Evolutionary conservation across 148 eudicot species (phyloP).

Genomic region (Oxyria digyna): DNA sequence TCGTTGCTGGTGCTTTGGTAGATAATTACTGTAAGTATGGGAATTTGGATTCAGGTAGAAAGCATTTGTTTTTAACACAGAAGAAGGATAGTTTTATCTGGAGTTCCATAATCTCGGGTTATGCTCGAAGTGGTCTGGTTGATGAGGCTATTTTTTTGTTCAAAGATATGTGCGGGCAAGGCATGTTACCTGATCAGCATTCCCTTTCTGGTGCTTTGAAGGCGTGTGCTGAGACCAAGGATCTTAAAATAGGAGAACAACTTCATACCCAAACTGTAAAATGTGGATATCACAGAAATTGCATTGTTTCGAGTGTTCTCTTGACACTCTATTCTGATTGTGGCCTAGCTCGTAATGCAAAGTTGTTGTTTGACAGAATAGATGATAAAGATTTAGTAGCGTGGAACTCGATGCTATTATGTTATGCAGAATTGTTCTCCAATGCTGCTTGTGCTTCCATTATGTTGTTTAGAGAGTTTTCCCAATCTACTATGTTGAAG

Average conservation of each 20-base stretch:
- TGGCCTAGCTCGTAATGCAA: constrained; percentile 2
- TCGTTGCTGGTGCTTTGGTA: constrained; percentile 11
- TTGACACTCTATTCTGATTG: constrained; percentile 9
- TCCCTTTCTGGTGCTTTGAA: constrained; percentile 10
- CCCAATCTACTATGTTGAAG: constrained; percentile 6
- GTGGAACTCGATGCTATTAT: constrained; percentile 12
- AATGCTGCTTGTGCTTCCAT: constrained; percentile 6
- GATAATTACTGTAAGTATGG: constrained; percentile 14
- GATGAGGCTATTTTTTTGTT: constrained; percentile 10
- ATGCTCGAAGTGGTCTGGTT: constrained; percentile 10
- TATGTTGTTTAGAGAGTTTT: constrained; percentile 3
- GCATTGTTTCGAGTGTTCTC: constrained; percentile 15
- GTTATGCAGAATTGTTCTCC: constrained; percentile 8
- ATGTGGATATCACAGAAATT: constrained; percentile 12
- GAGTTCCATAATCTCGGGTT: constrained; percentile 17
- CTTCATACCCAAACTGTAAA: constrained; percentile 12
- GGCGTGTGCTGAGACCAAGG: constrained; percentile 8
- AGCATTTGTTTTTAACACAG: constrained; percentile 6
- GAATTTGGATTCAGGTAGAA: not conserved
- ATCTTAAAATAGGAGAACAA: constrained; percentile 9
- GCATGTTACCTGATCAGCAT: constrained; percentile 10
- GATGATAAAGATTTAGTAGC: constrained; percentile 12
- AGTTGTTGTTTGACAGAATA: constrained; percentile 13
- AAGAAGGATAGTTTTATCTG: constrained; percentile 10
- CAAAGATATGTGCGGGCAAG: constrained; percentile 13